Evolutionary conservation across 2,329 filamentous ascomycete genomes (phyloP), one percentile per base, ranked within the genome.

Genomic region (Aspergillus candidus): DNA sequence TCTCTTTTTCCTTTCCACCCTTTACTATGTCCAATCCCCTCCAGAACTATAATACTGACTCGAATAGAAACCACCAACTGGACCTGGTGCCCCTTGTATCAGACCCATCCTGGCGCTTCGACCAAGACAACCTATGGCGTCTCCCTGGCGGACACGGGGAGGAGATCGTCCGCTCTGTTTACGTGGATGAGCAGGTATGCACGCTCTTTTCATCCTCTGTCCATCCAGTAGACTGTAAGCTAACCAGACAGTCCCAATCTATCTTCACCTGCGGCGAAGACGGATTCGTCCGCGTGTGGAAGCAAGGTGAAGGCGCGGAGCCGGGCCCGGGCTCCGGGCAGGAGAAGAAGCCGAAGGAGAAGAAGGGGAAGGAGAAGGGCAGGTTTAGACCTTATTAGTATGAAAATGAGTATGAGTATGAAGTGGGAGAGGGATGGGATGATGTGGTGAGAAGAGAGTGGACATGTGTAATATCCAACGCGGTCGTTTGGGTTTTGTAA

Each of bases 61-160:
- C 22, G 1, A 1, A 7, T 39, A 72, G 68, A 46, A 60, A 66
- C 22, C 58, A 64, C 48, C 60, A 60, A n/a, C 54, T 74, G 10
- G 70, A 73, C 47, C 52, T 74, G 32, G 55, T 72, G 15, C 69
- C 68, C 18, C 57, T 72, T 12, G 48, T 57, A 13, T 53, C 60
- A 0, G 55, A 49, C 7, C 63, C 63, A 11, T 54, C 59, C 14
- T 70, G 71, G 63, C 59, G 59, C 30, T 63, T 72, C 37, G 64
- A 70, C 51, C 57, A 60, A 38, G 56, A 61, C 32, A 67, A 64
- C 38, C 52, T 65, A 15, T 68, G 72, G 60, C 65, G 63, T 18
- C 56, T 72, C 32, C 63, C 69, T n/a, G 68, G 65, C 33, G 70
- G 68, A n/a, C 72, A 75, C 54, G 70, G 71, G 4, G 69, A 70